Evolutionary conservation across 768 basidiomycete genomes (phyloP), one percentile per base, ranked within the genome.

Genomic region (Gloeophyllum trabeum): DNA sequence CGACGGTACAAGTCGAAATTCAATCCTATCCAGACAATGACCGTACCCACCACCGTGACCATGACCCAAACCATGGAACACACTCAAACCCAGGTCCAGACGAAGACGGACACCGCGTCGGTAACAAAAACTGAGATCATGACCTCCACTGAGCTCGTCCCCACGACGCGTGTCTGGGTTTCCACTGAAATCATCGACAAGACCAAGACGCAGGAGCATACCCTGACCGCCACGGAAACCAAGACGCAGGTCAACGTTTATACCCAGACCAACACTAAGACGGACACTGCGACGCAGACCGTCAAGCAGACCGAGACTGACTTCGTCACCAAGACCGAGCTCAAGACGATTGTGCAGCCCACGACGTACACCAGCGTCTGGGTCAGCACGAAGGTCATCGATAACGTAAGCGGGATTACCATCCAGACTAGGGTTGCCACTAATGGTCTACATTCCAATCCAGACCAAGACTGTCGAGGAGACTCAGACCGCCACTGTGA

Each of bases 121-220:
- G 30, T 39, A 24, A 53, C 54, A 19, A 19, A 20, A 48, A 59
- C 59, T 10, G 48, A 55, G 37, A 35, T 51, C 32, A 47, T 54
- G 50, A 78, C 76, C 2, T 72, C 71, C 5, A 64, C 73, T 19
- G 58, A 75, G 56, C 59, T 73, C 24, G 62, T 75, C 34, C 78
- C 78, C 37, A 81, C 80, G 21, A 81, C 79, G 10, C 69, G 71
- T 37, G 67, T 80, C 38, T 82, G 71, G 70, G 69, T 78, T 28
- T 81, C 78, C 13, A 83, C 80, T 18, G 71, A 80, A 57, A 62
- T 73, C 53, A 67, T 76, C 49, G 76, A 80, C 64, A 61, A 37
- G 24, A 67, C 66, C 46, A 51, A 60, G 63, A 67, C 63, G 20
- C 32, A 75, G 39, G 73, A 79, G 48, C 65, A 76, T 53, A 79